Conservation (phyloP, 768 basidiomycete genomes). For the Coprinopsis marcescibilis region DNA sequence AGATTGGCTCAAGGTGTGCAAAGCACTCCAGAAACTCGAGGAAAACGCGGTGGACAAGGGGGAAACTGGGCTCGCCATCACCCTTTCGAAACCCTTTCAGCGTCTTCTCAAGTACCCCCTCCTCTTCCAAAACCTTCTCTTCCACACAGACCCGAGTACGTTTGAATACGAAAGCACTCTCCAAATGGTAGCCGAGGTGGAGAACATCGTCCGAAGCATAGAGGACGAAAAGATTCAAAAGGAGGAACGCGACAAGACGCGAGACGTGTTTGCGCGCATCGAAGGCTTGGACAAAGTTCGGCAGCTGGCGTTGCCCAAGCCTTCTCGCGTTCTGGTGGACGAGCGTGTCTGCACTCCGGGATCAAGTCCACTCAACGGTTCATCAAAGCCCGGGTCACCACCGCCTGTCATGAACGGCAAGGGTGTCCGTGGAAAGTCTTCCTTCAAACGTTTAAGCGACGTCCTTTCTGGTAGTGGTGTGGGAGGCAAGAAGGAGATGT, state of each 20-base stretch:
- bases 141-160: slow-evolving; percentile 94
- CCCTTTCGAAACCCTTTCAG: slow-evolving; percentile 95
- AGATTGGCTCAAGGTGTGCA: slow-evolving; percentile 75
- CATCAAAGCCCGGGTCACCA: slow-evolving; percentile 34
- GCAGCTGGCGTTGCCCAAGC: slow-evolving; percentile 87
- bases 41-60: slow-evolving; percentile 76
- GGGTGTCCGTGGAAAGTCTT: slow-evolving; percentile 74
- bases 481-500: slow-evolving; percentile 77
- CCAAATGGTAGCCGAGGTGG: slow-evolving; percentile 96
- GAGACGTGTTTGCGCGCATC: slow-evolving; percentile 93
- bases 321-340: slow-evolving; percentile 80
- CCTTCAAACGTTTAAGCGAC: slow-evolving; percentile 86
- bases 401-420: slow-evolving; percentile 44
- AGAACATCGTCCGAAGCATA: slow-evolving; percentile 91
- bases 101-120: slow-evolving; percentile 94
- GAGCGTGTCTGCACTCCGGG: slow-evolving; percentile 55
- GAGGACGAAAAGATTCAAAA: slow-evolving; percentile 98
- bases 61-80: slow-evolving; percentile 92
- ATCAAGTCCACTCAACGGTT: slow-evolving; percentile 22
- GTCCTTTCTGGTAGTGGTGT: slow-evolving; percentile 63
- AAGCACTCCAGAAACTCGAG: slow-evolving; percentile 72
- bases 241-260: slow-evolving; percentile 91
- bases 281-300: slow-evolving; percentile 93
- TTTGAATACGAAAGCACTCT: slow-evolving; percentile 96
- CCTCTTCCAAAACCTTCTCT: slow-evolving; percentile 94